phyloP scores from a whole-genome alignment of 352 stramenopile genomes.

The Peronospora destructor region DNA sequence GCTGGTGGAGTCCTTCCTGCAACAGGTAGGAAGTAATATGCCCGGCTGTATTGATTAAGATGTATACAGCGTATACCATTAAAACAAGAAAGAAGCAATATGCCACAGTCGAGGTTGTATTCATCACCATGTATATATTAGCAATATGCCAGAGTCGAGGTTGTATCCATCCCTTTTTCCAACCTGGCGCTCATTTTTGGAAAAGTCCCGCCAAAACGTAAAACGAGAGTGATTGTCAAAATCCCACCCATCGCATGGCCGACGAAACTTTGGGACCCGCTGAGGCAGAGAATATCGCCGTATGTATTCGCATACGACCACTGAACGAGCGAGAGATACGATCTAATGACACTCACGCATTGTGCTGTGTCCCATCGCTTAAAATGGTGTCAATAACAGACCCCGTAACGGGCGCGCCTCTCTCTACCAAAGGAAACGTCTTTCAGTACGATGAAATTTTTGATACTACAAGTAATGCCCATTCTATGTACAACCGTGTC shows the following conservation, averaged over 20 bases:
- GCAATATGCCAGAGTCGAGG: no score
- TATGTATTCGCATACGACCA: constrained; percentile 76
- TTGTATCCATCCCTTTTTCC: no score
- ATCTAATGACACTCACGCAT: constrained; percentile 36
- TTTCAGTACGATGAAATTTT: constrained; percentile 83
- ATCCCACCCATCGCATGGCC: no score
- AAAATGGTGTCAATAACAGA: constrained; percentile 60
- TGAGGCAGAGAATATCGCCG: constrained; percentile 66
- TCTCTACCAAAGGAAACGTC: constrained; percentile 60
- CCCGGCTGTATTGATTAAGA: no score
- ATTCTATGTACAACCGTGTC: constrained; percentile 51
- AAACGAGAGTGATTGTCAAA: not conserved
- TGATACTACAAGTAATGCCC: constrained; percentile 40
- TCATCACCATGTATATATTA: no score
- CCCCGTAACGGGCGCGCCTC: constrained; percentile 31
- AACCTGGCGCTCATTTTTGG: not conserved
- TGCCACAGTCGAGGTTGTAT: no score
- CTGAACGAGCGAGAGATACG: constrained; percentile 65
- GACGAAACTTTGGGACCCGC: not conserved
- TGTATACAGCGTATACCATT: no score
- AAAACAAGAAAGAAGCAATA: no score
- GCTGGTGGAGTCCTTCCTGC: no score
- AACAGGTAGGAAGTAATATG: no score
- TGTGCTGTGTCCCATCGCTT: constrained; percentile 33
- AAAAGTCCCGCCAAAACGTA: not conserved